Conservation (phyloP, 257 asterid species). For the Salvia miltiorrhiza region DNA sequence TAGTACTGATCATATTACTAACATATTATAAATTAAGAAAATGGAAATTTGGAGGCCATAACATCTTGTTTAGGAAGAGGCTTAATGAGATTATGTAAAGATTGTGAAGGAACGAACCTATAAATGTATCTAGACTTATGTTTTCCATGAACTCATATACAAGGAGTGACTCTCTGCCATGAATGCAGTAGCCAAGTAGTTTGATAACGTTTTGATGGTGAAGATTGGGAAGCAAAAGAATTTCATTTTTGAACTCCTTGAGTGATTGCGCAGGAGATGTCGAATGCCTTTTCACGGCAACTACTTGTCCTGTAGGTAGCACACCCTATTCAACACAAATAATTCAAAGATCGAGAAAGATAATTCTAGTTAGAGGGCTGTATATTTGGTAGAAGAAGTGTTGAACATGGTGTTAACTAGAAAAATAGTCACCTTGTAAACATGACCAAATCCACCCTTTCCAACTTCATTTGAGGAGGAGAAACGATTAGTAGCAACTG, state of each 20-base stretch:
- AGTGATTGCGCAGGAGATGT: neutral
- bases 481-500: neutral
- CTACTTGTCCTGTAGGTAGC: constrained; percentile 17
- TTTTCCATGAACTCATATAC: constrained; percentile 26
- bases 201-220: constrained; percentile 21
- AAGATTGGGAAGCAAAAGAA: constrained; percentile 11
- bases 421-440: constrained; percentile 14
- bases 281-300: constrained; percentile 19
- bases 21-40: neutral
- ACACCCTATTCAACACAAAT: constrained; percentile 17
- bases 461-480: constrained; percentile 11
- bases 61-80: neutral
- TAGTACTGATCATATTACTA: neutral
- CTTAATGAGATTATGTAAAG: neutral
- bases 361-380: neutral
- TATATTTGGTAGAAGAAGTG: neutral
- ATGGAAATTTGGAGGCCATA: neutral
- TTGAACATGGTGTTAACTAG: neutral
- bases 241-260: constrained; percentile 2
- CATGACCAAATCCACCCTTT: constrained; percentile 10
- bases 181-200: constrained; percentile 29
- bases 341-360: neutral
- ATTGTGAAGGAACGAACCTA: constrained; percentile 5
- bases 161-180: constrained; percentile 3
- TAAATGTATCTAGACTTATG: neutral